Evolutionary conservation across 2,329 filamentous ascomycete species (phyloP).

Genomic region (Colletotrichum siamense): DNA sequence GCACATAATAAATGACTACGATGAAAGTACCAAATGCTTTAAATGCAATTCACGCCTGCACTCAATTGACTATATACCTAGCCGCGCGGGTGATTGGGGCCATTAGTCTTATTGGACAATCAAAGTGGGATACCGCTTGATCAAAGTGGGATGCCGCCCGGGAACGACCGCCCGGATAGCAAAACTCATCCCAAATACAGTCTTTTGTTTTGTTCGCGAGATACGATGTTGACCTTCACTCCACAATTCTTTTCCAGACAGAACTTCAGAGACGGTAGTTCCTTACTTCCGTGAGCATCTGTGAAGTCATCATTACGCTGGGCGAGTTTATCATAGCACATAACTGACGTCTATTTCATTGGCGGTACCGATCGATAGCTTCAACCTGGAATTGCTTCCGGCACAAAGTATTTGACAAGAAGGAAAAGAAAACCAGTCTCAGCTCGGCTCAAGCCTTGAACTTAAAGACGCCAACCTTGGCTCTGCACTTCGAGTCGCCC

Average conservation of each 20-base stretch:
- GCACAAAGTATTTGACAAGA: background rate
- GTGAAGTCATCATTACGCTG: fast-evolving
- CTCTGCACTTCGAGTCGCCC: background rate
- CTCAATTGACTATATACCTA: fast-evolving
- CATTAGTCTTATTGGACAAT: background rate
- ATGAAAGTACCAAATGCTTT: fast-evolving
- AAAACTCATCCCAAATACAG: background rate
- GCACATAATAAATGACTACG: fast-evolving
- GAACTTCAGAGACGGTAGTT: fast-evolving
- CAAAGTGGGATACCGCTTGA: background rate
- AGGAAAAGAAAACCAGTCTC: background rate
- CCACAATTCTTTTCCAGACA: fast-evolving
- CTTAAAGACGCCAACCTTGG: background rate
- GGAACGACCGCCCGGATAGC: fast-evolving
- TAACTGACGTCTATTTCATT: background rate
- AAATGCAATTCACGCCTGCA: fast-evolving
- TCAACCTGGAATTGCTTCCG: background rate
- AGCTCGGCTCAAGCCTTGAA: background rate
- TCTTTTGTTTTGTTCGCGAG: background rate
- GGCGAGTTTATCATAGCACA: background rate
- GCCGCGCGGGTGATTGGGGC: fast-evolving
- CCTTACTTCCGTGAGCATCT: background rate
- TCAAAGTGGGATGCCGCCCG: background rate
- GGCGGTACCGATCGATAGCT: background rate
- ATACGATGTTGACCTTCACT: background rate